A percentile compares a stretch with the other conserved stretches of the same genome.
phyloP scores from a whole-genome alignment of 768 basidiomycete genomes.

The Collybiopsis confluens region DNA sequence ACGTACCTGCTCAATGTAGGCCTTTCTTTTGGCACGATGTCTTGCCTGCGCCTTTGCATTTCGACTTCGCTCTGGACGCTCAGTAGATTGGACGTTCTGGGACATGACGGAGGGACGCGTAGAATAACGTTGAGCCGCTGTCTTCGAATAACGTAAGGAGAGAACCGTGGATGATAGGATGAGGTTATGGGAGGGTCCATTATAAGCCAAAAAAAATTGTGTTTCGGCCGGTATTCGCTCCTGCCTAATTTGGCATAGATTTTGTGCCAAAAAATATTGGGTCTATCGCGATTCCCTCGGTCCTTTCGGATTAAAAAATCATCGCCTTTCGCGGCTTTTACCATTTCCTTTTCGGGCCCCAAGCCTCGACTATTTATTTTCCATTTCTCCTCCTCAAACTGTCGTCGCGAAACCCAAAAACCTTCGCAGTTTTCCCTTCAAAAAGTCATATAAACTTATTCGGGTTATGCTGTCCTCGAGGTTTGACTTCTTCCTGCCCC shows the following conservation, averaged over 20 bases:
- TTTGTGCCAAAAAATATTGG: neutral
- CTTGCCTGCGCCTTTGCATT: slow-evolving; percentile 86
- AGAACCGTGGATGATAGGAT: neutral
- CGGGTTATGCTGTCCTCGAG: neutral
- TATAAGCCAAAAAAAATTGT: neutral
- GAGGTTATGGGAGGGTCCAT: neutral
- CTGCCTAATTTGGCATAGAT: neutral
- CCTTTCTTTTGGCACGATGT: slow-evolving; percentile 89
- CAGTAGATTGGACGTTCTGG: slow-evolving; percentile 21
- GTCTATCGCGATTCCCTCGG: neutral
- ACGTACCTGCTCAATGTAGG: slow-evolving; percentile 82
- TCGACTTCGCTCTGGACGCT: slow-evolving; percentile 80
- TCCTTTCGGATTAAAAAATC: neutral
- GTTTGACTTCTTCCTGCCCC: neutral
- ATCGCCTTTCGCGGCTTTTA: slow-evolving; percentile 1
- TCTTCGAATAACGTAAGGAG: slow-evolving; percentile 1
- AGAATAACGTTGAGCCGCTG: slow-evolving; percentile 1
- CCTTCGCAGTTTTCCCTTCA: too few relatives aligned
- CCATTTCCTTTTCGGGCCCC: neutral
- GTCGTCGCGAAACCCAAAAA: slow-evolving; percentile 6
- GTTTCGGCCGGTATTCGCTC: slow-evolving; percentile 1
- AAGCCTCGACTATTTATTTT: neutral
- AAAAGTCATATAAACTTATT: slow-evolving; percentile 5
- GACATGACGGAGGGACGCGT: neutral
- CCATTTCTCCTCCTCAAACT: neutral